Evolutionary conservation across 148 eudicot genomes (phyloP), one percentile per base, ranked within the genome.

Genomic region (Spergularia bocconei): DNA sequence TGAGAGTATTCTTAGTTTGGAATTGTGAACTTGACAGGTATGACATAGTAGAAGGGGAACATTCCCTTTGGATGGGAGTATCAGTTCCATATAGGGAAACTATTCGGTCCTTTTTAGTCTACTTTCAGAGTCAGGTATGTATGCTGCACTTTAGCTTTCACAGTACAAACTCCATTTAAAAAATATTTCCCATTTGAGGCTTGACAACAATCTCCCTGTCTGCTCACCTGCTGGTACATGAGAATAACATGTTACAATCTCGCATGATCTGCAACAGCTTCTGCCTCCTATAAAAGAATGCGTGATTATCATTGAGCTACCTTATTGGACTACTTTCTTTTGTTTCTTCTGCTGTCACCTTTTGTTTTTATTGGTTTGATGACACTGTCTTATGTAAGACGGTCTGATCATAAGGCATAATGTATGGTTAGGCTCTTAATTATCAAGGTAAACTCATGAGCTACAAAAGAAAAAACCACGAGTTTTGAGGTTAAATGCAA

Each of bases 41-140:
- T 68, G 80, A 83, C 47, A 90, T 95, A 53, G 94, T 95, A 76
- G 98, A 91, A 89, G 97, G 94, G 78, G 89, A 89, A 60, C 90
- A 95, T 79, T 80, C 87, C 69, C 76, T 95, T 33, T 95, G 99
- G 99, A 77, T 74, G 67, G 99, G 86, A 79, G 97, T 95, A 78
- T 95, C 99, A 47, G 91, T 86, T 71, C 93, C 99, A 63, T 95
- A 95, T 71, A 85, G 93, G 79, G 99, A 95, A 85, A 91, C 96
- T 11, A 95, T 95, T 80, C 82, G 97, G 51, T 76, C 96, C 23
- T 92, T 95, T 81, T 81, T 95, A 80, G 94, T 80, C 70, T 95
- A 87, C 81, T 95, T 95, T 84, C 99, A 92, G 87, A 82, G 89
- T 79, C 96, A 95, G 97, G 99, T 95, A 82, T 48, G 60, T 52